A percentile compares a stretch with the other conserved stretches of the same genome.
phyloP scores from a whole-genome alignment of 2,329 filamentous ascomycete genomes.

The Colletotrichum sp. region DNA sequence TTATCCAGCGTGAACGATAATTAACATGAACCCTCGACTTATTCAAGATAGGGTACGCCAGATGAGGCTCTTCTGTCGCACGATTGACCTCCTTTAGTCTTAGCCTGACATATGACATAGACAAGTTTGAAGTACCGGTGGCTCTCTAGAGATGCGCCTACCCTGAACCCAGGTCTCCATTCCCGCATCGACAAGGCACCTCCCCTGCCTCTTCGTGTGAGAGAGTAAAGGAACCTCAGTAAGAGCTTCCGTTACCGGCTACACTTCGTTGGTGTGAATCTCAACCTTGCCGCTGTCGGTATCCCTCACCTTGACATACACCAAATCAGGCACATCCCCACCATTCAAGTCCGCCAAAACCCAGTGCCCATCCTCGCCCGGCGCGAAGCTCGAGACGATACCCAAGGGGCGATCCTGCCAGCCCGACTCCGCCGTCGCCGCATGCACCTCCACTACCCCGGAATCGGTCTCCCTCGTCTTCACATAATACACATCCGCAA shows the following conservation, averaged over 20 bases:
- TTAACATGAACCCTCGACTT: too few relatives aligned
- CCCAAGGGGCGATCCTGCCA: neutral
- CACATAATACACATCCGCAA: neutral
- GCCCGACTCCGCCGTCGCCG: neutral
- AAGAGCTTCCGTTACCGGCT: accelerated
- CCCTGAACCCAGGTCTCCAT: too few relatives aligned
- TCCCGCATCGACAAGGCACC: neutral
- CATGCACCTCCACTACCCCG: neutral
- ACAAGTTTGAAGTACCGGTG: too few relatives aligned
- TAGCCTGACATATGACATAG: too few relatives aligned
- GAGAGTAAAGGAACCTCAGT: neutral
- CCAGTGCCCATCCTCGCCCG: neutral
- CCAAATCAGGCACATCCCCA: neutral
- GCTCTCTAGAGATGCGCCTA: too few relatives aligned
- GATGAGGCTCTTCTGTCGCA: too few relatives aligned
- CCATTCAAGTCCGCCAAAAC: neutral
- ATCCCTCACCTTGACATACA: neutral
- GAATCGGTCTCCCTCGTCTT: neutral
- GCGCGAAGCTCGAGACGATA: neutral
- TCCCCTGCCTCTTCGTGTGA: accelerated
- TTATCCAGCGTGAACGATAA: too few relatives aligned
- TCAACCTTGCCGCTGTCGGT: neutral
- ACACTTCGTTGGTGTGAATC: neutral
- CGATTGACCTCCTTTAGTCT: too few relatives aligned
- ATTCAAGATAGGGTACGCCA: too few relatives aligned